Conservation (phyloP, 2,329 filamentous ascomycete species). For the Aspergillus fructus region DNA sequence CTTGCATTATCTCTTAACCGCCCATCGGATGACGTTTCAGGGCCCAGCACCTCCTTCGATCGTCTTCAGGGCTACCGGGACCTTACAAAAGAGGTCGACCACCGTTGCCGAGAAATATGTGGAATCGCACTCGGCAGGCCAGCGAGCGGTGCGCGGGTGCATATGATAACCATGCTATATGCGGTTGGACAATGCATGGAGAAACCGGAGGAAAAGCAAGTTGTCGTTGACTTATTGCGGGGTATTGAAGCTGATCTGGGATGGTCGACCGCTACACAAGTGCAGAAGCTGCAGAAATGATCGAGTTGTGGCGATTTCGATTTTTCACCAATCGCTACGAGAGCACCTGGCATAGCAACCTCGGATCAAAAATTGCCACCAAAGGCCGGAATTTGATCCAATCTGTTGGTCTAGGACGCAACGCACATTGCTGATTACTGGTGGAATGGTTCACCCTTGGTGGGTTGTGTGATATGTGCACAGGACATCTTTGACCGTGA, state of each 20-base stretch:
- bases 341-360: background rate
- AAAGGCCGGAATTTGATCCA: too few species aligned
- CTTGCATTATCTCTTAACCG: slow-evolving; percentile 63
- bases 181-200: slow-evolving; percentile 61
- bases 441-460: too few species aligned
- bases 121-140: slow-evolving; percentile 58
- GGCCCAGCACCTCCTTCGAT: slow-evolving; percentile 53
- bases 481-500: too few species aligned
- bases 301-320: background rate
- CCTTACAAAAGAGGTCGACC: slow-evolving; percentile 55
- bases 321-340: background rate
- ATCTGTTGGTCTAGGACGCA: too few species aligned
- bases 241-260: slow-evolving; percentile 62
- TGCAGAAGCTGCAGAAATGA: slow-evolving; percentile 45
- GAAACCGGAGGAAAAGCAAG: slow-evolving; percentile 51
- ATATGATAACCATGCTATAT: slow-evolving; percentile 59
- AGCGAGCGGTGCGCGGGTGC: slow-evolving; percentile 57
- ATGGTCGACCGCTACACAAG: slow-evolving; percentile 58
- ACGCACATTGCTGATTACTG: too few species aligned
- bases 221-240: slow-evolving; percentile 55
- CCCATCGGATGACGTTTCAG: slow-evolving; percentile 55
- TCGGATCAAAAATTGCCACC: too few species aligned
- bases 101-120: slow-evolving; percentile 59
- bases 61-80: slow-evolving; percentile 57
- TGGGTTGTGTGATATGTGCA: too few species aligned